Base-by-base conservation (phyloP, 2,329 filamentous ascomycete genomes). In the Ophiostoma ulmi region DNA sequence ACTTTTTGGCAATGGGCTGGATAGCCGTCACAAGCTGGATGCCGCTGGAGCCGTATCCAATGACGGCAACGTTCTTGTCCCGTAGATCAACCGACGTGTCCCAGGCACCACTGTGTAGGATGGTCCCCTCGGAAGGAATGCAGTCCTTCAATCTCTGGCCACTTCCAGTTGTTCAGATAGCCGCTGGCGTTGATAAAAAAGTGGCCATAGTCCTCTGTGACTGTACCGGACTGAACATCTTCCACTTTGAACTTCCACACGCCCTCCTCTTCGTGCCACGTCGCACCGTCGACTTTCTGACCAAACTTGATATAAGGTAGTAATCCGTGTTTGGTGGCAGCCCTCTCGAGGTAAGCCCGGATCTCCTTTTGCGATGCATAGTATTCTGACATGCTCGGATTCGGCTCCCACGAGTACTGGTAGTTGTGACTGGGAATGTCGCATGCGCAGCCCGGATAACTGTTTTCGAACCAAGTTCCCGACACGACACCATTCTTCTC, bases 151-250 rank as follows among this genome's bases (percentile, higher is more conserved):
- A 74, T 73, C 8, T 69, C 52, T 17, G 69, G 84, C 82, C 82
- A 85, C 69, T 81, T 81, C 79, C 82, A 83, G 70, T 85, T 82
- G 72, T 84, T 85, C 69, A 86, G 76, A 38, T 82, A 80, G 4
- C 84, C 84, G 17, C 77, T 75, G 14, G 82, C 83, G 65, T 84
- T 84, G 70, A 85, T 75, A 6, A 86, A 76, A n/a, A 86, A 79
- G 69, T 85, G 80, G 68, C 80, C 83, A 61, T 79, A 79, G 70
- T 74, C 73, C 2, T 76, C 31, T 1, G 5, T 4, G 0, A 35
- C 22, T 5, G 2, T 26, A 8, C 70, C 69, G 0, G 61, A 52
- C 36, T 39, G 38, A 22, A 71, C 13, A 61, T 73, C 44, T 31
- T 71, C 22, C 5, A 74, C 39, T n/a, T 22, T 31, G 5, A 73